Evolutionary conservation across 768 basidiomycete genomes (phyloP).

Genomic region (Gyrodon lividus): DNA sequence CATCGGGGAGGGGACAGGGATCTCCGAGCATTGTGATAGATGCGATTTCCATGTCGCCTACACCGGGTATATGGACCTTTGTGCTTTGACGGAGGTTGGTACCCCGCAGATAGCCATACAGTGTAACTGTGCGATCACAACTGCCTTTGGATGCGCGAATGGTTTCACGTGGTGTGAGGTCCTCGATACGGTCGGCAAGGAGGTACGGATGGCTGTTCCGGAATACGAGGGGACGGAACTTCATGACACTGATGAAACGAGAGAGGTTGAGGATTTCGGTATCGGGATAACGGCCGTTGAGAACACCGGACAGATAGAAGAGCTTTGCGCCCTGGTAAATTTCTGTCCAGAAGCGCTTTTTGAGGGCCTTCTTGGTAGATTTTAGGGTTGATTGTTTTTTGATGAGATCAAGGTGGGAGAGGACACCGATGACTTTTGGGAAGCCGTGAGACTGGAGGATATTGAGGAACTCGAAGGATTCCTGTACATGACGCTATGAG

Average conservation of each 20-base stretch:
- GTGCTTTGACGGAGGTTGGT: constrained; percentile 76
- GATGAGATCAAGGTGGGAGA: constrained; percentile 95
- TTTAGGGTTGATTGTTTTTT: constrained; percentile 87
- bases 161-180: constrained; percentile 85
- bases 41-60: constrained; percentile 82
- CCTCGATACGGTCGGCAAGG: constrained; percentile 91
- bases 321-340: constrained; percentile 99
- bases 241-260: constrained; percentile 97
- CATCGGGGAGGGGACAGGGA: constrained; percentile 92
- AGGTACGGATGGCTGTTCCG: constrained; percentile 94
- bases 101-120: constrained; percentile 94
- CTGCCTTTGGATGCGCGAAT: constrained; percentile 79
- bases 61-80: constrained; percentile 91
- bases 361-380: constrained; percentile 89
- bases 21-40: constrained; percentile 79
- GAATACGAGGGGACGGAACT: constrained; percentile 96
- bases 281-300: constrained; percentile 98
- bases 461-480: constrained; percentile 98
- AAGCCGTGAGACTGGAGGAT: constrained; percentile 97
- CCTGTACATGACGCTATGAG: constrained; percentile 46
- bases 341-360: constrained; percentile 99
- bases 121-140: constrained; percentile 88
- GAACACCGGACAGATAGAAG: constrained; percentile 94
- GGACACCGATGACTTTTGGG: constrained; percentile 95
- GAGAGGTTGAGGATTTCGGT: constrained; percentile 94